A percentile compares a stretch with the other conserved stretches of the same genome.
These are phyloP conservation scores for Infundibulicybe gibba DNA, from an alignment of 768 basidiomycete genomes.

Conservation along the genomic window DNA sequence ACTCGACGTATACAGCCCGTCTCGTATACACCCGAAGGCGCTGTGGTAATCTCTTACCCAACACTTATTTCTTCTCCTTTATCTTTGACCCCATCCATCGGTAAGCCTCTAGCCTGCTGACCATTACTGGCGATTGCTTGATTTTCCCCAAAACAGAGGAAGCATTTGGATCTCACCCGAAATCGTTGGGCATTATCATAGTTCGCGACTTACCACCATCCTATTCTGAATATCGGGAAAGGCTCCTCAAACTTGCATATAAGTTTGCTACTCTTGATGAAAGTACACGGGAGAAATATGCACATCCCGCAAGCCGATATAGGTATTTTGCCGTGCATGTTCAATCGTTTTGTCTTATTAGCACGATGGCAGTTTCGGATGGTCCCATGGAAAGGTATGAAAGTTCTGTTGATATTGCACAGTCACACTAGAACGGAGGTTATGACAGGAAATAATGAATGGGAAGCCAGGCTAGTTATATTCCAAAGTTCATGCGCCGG, in stretches of 20 bases:
- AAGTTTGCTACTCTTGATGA: conserved; percentile 73
- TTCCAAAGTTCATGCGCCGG: not conserved
- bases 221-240: conserved; percentile 62
- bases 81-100: conserved; percentile 57
- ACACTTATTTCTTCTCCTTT: conserved; percentile 51
- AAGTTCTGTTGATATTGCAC: not conserved
- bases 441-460: conserved; percentile 86
- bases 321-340: conserved; percentile 48
- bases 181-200: conserved; percentile 78
- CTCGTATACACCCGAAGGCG: conserved; percentile 40
- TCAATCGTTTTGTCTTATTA: not conserved
- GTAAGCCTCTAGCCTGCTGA: conserved; percentile 27
- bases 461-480: conserved; percentile 65
- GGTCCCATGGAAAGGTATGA: conserved; percentile 90
- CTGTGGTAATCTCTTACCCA: conserved; percentile 61
- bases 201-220: conserved; percentile 74
- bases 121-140: conserved; percentile 2
- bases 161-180: conserved; percentile 79
- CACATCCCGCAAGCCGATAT: conserved; percentile 69
- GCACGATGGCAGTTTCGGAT: conserved; percentile 73
- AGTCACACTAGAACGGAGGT: not conserved
- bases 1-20: conserved; percentile 18
- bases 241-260: conserved; percentile 72
- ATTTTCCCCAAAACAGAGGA: conserved; percentile 39
- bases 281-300: conserved; percentile 64